Evolutionary conservation across 2,329 filamentous ascomycete species (phyloP), one percentile per base, ranked within the genome.

Genomic region (Hymenoscyphus scutula): DNA sequence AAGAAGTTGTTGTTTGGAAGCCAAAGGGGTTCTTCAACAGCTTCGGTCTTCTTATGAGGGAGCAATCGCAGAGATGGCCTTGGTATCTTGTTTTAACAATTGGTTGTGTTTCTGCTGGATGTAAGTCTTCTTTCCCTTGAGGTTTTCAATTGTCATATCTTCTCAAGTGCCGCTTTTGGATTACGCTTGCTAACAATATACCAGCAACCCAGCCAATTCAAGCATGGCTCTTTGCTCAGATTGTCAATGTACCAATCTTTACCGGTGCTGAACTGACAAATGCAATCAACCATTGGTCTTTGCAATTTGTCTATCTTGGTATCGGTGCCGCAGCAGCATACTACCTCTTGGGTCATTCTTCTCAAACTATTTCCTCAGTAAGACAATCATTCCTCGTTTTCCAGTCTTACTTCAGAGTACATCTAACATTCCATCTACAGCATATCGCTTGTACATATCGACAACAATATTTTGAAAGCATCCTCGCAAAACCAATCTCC

Each of bases 41-140:
- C 62, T 86, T 88, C 61, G 82, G 83, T 0, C 77, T 79, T 25
- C 75, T 89, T 5, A 75, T 89, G 4, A 80, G 77, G 64, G 86
- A 89, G 69, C 84, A 87, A 63, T 77, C 76, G 53, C 76, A 74
- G 51, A 76, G 80, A 1, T 84, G 83, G 75, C 78, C 77, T 1
- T 76, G 80, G 60, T 85, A 85, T 68, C 68, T 73, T 3, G 61
- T 86, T 17, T 79, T 81, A n/a, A 34, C 85, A 1, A 55, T 84
- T 38, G 79, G 79, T 19, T 67, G 70, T 61, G 59, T 65, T 56
- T 64, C 55, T 53, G 61, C 55, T 56, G 77, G 75, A 66, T 55
- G 58, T 73, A 60, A 65, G 71, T 64, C 61, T 38, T 48, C 68
- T 11, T 13, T 64, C 11, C 2, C n/a, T n/a, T n/a, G n/a, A n/a